Percentiles rank a stretch among this genome's conserved stretches.
phyloP scores from a whole-genome alignment of 192 early-diverging fungal genomes.

The Jimgerdemannia lactiflua region DNA sequence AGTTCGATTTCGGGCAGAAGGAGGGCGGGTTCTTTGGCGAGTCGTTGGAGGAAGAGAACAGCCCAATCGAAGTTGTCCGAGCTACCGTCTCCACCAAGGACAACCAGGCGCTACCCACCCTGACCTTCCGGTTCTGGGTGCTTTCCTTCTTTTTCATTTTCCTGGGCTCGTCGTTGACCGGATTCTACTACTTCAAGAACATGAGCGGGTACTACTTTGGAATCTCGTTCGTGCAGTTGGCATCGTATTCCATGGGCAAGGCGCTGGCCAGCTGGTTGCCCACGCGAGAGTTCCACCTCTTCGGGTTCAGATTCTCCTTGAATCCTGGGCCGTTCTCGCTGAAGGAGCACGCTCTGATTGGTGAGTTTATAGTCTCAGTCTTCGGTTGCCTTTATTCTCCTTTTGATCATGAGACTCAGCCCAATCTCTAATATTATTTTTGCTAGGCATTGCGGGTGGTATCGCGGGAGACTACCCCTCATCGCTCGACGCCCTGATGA shows the following conservation, averaged over 20 bases:
- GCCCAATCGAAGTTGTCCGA: slow-evolving; percentile 70
- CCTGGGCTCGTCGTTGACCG: slow-evolving; percentile 22
- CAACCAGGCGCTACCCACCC: slow-evolving; percentile 58
- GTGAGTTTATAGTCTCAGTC: too few relatives aligned
- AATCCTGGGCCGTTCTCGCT: slow-evolving; percentile 88
- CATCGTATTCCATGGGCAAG: slow-evolving; percentile 73
- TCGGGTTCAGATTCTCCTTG: slow-evolving; percentile 49
- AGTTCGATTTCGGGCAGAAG: too few relatives aligned
- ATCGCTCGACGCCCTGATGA: slow-evolving; percentile 73
- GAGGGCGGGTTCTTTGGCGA: too few relatives aligned
- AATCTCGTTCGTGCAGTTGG: slow-evolving; percentile 69
- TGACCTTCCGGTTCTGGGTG: slow-evolving; percentile 47
- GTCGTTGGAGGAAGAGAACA: slow-evolving; percentile 23
- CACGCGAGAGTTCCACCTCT: slow-evolving; percentile 39
- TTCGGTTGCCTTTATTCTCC: too few relatives aligned
- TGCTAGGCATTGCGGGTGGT: slow-evolving; percentile 59
- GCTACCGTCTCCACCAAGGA: slow-evolving; percentile 67
- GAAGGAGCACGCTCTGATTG: slow-evolving; percentile 88
- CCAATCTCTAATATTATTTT: too few relatives aligned
- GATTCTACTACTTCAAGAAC: slow-evolving; percentile 62
- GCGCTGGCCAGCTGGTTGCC: slow-evolving; percentile 64
- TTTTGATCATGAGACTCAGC: too few relatives aligned
- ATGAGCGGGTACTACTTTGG: slow-evolving; percentile 52
- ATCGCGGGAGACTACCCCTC: slow-evolving; percentile 68
- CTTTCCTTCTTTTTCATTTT: not conserved